Evolutionary conservation across 1,284 basidiomycete genomes (phyloP).

Genomic region (Trametes hirsuta): DNA sequence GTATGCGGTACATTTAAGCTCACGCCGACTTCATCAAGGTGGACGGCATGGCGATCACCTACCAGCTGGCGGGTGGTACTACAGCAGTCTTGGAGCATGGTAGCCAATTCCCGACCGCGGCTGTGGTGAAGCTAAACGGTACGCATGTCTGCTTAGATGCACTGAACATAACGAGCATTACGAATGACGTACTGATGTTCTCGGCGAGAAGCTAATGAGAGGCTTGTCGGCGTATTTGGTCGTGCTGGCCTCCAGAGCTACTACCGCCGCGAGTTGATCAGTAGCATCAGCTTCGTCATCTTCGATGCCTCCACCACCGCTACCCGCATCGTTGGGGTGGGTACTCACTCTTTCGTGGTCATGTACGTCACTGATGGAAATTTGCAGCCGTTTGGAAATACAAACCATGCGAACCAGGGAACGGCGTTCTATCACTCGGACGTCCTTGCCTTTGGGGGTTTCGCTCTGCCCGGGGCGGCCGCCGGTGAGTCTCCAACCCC

Average conservation of each 20-base stretch:
- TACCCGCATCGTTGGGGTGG: conserved; percentile 16
- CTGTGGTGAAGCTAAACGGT: background rate
- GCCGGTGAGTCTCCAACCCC: background rate
- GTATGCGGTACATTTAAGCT: background rate
- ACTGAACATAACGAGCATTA: background rate
- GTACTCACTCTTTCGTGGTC: background rate
- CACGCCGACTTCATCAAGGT: conserved; percentile 4
- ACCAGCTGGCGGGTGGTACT: conserved; percentile 6
- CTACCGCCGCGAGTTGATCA: conserved; percentile 21
- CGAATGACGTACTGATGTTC: background rate
- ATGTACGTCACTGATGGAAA: background rate
- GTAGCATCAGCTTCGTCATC: conserved; percentile 21
- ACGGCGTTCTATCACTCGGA: conserved; percentile 16
- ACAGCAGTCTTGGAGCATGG: conserved; percentile 10
- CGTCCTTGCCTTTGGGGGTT: conserved; percentile 18
- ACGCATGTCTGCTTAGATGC: no score
- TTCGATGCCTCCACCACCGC: conserved; percentile 6
- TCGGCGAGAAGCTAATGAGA: conserved; percentile 13
- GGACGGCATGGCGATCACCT: conserved; percentile 19
- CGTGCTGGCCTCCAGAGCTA: conserved; percentile 16
- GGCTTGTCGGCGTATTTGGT: conserved; percentile 18
- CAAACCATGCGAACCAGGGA: conserved; percentile 16
- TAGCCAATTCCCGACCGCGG: background rate
- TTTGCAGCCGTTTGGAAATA: conserved; percentile 20
- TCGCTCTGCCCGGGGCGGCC: background rate